These are phyloP conservation scores for Podaxis sp. DNA, from an alignment of 768 basidiomycete species.

Conservation along the genomic window DNA sequence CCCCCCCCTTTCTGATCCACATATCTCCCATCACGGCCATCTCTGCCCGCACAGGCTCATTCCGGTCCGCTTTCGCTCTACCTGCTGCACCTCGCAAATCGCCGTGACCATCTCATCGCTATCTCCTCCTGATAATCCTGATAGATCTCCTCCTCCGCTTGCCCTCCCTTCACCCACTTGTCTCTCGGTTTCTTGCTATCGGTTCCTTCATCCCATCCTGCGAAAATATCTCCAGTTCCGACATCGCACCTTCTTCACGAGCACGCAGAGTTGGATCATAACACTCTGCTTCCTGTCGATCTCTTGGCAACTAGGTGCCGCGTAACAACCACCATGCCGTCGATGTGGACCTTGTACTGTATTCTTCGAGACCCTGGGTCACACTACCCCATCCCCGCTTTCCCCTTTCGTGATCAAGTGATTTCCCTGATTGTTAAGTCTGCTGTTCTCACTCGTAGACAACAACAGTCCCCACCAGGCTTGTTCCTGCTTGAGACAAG, in stretches of 20 bases:
- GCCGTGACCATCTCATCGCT: conserved; percentile 3
- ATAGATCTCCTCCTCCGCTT: background rate
- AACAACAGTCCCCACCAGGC: background rate
- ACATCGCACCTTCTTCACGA: background rate
- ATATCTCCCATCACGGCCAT: conserved; percentile 22
- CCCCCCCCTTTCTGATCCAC: background rate
- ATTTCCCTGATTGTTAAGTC: background rate
- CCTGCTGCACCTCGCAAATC: conserved; percentile 1
- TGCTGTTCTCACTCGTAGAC: background rate
- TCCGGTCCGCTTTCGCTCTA: conserved; percentile 2
- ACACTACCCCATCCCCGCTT: conserved; percentile 2
- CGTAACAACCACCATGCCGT: background rate
- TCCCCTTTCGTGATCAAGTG: background rate
- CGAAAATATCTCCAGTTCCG: background rate
- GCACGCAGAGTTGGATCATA: no score
- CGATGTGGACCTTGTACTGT: background rate
- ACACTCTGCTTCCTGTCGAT: background rate
- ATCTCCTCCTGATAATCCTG: conserved; percentile 8
- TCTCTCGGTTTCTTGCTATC: background rate
- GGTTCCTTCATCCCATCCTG: conserved; percentile 4
- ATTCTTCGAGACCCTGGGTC: conserved; percentile 2
- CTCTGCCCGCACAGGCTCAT: conserved; percentile 13
- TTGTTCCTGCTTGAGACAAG: background rate
- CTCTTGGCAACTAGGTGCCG: background rate
- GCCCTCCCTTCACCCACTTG: background rate